Conservation (phyloP, 2,329 filamentous ascomycete genomes). For the Uncinocarpus reesii region DNA sequence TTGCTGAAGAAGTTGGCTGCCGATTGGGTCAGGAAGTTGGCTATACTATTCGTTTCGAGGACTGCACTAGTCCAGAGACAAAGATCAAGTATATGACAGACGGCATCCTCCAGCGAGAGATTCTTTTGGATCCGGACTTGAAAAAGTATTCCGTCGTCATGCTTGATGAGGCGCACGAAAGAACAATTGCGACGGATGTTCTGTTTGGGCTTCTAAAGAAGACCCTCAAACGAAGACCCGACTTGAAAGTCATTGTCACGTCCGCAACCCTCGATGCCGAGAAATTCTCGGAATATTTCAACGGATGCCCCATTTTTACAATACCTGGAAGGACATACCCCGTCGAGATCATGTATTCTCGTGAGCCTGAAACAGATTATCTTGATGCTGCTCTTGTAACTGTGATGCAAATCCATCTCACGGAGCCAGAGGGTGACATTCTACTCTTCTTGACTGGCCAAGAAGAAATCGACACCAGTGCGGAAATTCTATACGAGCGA, state of each 20-base stretch:
- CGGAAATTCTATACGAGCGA: constrained; percentile 82
- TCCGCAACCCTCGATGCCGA: constrained; percentile 94
- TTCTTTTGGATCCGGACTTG: constrained; percentile 81
- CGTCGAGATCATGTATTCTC: constrained; percentile 89
- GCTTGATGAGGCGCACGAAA: constrained; percentile 95
- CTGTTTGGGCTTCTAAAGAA: constrained; percentile 92
- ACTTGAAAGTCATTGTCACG: constrained; percentile 91
- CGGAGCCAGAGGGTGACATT: constrained; percentile 85
- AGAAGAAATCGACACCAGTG: constrained; percentile 93
- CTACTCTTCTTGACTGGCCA: constrained; percentile 94
- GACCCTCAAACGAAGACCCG: constrained; percentile 70
- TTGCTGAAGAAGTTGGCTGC: constrained; percentile 90
- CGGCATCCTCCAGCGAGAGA: constrained; percentile 93
- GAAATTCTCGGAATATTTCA: constrained; percentile 94
- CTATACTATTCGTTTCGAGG: constrained; percentile 96
- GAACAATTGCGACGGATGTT: constrained; percentile 91
- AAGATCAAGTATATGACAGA: constrained; percentile 99
- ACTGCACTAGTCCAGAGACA: constrained; percentile 75
- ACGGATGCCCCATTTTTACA: constrained; percentile 89
- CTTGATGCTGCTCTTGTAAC: constrained; percentile 88
- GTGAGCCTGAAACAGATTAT: constrained; percentile 92
- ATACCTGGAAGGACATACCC: constrained; percentile 93
- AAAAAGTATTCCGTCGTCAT: constrained; percentile 92
- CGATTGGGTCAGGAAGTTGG: constrained; percentile 84
- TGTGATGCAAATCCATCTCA: constrained; percentile 96